Conservation (phyloP, 2,329 filamentous ascomycete species). For the Aspergillus hiratsukae region DNA sequence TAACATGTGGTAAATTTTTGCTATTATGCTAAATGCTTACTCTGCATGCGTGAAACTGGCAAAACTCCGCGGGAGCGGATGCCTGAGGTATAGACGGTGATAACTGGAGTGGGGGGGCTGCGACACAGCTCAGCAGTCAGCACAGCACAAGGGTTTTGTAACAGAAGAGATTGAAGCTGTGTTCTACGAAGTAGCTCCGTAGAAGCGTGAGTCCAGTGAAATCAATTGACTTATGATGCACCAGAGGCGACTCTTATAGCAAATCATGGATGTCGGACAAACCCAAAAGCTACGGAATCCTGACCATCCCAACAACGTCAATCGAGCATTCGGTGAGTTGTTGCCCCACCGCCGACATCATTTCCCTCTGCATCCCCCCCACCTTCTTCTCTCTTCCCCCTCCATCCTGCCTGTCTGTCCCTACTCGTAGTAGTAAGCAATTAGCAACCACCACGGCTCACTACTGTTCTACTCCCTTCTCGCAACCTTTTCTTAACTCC, state of each 20-base stretch:
- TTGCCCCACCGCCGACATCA: conserved; percentile 8
- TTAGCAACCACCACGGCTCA: conserved; percentile 8
- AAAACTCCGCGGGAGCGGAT: background rate
- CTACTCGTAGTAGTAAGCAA: background rate
- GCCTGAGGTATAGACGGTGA: background rate
- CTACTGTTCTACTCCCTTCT: conserved; percentile 5
- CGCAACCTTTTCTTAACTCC: conserved; percentile 16
- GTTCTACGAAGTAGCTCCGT: too few species aligned
- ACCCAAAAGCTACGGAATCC: background rate
- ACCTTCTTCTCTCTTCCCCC: background rate
- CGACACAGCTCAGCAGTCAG: background rate
- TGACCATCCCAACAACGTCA: background rate
- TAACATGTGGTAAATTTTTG: background rate
- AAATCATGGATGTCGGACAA: background rate
- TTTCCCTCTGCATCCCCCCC: background rate
- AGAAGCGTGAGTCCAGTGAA: too few species aligned
- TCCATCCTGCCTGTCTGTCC: conserved; percentile 10
- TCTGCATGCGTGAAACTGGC: background rate
- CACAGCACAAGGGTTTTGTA: background rate
- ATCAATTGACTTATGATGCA: background rate
- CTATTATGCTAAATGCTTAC: background rate
- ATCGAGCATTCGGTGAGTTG: background rate
- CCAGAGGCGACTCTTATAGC: background rate
- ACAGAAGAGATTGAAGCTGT: background rate
- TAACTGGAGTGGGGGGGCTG: background rate